phyloP scores from a whole-genome alignment of 108 stramenopile species.

The Heterococcus sp. region DNA sequence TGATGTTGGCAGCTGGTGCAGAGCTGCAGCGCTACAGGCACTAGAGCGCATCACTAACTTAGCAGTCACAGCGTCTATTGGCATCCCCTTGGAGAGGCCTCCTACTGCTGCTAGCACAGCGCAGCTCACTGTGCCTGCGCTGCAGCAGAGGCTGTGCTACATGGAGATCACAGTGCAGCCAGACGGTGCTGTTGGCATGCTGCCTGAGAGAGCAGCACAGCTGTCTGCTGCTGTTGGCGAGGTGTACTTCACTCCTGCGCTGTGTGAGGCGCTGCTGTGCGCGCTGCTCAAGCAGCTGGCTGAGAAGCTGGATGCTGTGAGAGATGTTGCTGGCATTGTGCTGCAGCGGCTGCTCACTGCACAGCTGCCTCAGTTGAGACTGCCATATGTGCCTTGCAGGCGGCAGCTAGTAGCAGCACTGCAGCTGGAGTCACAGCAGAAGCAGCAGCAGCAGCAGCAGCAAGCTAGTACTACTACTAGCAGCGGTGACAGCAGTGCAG shows the following conservation, averaged over 20 bases:
- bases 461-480: not conserved
- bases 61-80: constrained; percentile 10
- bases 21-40: constrained; percentile 82
- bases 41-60: constrained; percentile 61
- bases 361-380: constrained; percentile 46
- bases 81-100: constrained; percentile 8
- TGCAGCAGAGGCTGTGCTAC: not conserved
- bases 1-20: constrained; percentile 95
- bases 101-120: not conserved
- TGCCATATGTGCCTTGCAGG: constrained; percentile 61
- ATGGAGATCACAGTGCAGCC: not conserved
- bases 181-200: not conserved
- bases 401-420: constrained; percentile 49
- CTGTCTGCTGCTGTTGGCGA: not conserved
- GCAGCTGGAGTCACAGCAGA: not conserved
- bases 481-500: not conserved
- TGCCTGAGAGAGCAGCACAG: not conserved
- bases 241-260: constrained; percentile 8
- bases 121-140: not conserved
- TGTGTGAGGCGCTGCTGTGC: constrained; percentile 16
- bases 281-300: constrained; percentile 65
- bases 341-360: constrained; percentile 60
- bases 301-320: constrained; percentile 86
- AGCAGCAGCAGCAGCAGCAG: not conserved
- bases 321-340: constrained; percentile 72